Evolutionary conservation across 257 asterid genomes (phyloP), one percentile per base, ranked within the genome.

Genomic region (Nicotiana noctiflora): DNA sequence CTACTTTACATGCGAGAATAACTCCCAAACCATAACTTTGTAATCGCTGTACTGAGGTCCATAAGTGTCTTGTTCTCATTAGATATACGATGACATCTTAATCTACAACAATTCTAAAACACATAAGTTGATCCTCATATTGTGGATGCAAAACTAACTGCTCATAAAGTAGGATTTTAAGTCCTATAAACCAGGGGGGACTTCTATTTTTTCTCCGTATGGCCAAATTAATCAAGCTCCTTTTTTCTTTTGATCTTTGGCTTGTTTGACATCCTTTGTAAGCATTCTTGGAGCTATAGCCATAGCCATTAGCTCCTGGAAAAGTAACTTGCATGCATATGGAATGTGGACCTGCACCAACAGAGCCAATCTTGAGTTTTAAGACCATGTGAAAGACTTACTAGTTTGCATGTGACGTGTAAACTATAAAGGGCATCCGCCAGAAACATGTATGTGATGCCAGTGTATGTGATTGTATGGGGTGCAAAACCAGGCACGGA

Each of bases 211-310:
- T 15, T 25, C 78, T 8, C 37, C 0, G 10, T 8, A 49, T 74
- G 61, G 44, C 27, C 61, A 67, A 46, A 78, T 23, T 15, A 12
- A 67, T 85, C 84, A 90, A 70, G 82, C 87, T 61, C 89, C 92
- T 82, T 82, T 93, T 88, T 86, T 92, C 90, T 88, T 91, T 79
- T 80, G 91, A 75, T 81, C 90, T 83, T 89, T 93, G 66, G 85
- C 64, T 79, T 83, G 89, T 62, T 90, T 90, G n/a, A 93, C 89
- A 82, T 93, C 99, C 90, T 90, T 95, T 13, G 96, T 95, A 2
- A 95, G 89, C 98, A 93, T 92, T 84, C 99, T 88, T 12, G 99
- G 99, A 72, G 99, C 99, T 79, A 95, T 92, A 55, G 99, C 99
- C 99, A 93, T 95, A 15, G 99, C 77, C 98, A 95, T 93, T 5